Percentiles rank a stretch among this genome's conserved stretches.
Evolutionary conservation across 2,329 filamentous ascomycete species (phyloP).

Genomic region (Sporothrix curviconia): DNA sequence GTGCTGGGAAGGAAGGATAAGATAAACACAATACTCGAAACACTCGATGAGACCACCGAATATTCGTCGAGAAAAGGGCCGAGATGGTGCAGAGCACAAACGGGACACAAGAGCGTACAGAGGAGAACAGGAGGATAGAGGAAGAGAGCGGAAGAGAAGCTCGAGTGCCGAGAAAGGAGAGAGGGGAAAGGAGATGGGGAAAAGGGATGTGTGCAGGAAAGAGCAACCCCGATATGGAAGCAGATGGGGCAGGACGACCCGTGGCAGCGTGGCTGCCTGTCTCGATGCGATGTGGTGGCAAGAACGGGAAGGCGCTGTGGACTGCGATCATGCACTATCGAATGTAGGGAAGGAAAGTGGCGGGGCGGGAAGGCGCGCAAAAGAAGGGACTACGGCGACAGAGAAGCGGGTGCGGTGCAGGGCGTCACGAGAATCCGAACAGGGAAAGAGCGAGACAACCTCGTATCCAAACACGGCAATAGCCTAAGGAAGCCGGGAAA

Average conservation of each 20-base stretch:
- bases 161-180: neutral
- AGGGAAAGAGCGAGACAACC: neutral
- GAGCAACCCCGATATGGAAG: neutral
- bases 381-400: neutral
- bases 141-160: neutral
- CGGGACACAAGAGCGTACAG: neutral
- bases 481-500: neutral
- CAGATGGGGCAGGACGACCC: neutral
- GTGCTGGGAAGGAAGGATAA: too few relatives aligned
- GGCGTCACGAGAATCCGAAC: neutral
- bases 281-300: neutral
- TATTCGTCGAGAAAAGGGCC: too few relatives aligned
- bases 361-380: neutral
- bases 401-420: neutral
- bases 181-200: neutral
- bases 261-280: neutral
- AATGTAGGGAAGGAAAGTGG: slow-evolving; percentile 1
- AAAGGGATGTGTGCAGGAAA: neutral
- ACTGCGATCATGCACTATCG: neutral
- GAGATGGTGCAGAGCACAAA: too few relatives aligned
- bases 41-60: too few relatives aligned
- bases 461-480: neutral
- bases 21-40: too few relatives aligned
- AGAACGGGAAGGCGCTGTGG: neutral
- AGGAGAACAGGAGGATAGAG: neutral